Evolutionary conservation across 2,329 filamentous ascomycete species (phyloP).

Genomic region (Fusarium proliferatum): DNA sequence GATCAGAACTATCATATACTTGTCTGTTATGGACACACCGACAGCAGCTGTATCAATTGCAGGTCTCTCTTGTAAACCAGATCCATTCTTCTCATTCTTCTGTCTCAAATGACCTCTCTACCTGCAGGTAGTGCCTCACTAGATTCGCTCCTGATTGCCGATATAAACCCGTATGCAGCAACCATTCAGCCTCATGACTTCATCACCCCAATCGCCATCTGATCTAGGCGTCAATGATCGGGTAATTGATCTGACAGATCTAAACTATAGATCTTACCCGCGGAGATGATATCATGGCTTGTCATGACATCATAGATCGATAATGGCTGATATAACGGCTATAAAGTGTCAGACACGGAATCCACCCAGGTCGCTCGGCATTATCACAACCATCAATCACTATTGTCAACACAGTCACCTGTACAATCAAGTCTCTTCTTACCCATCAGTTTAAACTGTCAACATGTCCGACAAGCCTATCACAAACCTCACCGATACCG

Average conservation of each 20-base stretch:
- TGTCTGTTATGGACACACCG: not conserved
- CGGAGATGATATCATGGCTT: not conserved
- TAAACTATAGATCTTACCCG: fast-evolving
- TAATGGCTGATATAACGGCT: not conserved
- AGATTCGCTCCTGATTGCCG: not conserved
- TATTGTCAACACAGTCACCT: no score
- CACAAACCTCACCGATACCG: not conserved
- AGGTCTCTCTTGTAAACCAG: fast-evolving
- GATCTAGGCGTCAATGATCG: fast-evolving
- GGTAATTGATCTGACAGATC: not conserved
- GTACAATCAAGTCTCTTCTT: not conserved
- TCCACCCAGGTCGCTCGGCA: fast-evolving
- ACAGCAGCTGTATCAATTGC: fast-evolving
- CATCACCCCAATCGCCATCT: not conserved
- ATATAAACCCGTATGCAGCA: fast-evolving
- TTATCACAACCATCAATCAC: not conserved
- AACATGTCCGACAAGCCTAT: slow-evolving; percentile 33
- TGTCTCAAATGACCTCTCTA: fast-evolving
- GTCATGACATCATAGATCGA: not conserved
- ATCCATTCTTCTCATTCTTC: fast-evolving
- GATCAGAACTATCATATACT: not conserved
- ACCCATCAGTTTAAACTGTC: fast-evolving
- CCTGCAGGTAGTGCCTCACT: not conserved
- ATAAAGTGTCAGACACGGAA: not conserved
- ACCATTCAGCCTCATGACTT: not conserved